Percentiles rank a stretch among this genome's conserved stretches.
phyloP scores from a whole-genome alignment of 306 rosid genomes.

The Spatholobus suberectus region DNA sequence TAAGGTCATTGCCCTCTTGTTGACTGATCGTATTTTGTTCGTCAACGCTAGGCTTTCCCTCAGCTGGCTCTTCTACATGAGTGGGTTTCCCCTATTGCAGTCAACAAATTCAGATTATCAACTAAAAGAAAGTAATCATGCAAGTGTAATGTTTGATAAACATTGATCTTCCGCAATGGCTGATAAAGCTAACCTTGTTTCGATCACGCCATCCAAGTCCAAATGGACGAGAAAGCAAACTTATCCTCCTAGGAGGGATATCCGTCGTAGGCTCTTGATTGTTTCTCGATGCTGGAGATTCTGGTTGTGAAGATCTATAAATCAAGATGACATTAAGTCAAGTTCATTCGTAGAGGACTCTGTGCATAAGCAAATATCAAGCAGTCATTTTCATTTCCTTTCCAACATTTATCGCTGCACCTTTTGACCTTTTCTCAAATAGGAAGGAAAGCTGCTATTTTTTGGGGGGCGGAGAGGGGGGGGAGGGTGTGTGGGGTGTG shows the following conservation, averaged over 20 bases:
- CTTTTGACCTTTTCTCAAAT: no score
- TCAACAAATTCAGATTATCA: slow-evolving; percentile 33
- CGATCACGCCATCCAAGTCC: slow-evolving; percentile 96
- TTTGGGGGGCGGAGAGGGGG: no score
- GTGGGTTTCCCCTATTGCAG: slow-evolving; percentile 70
- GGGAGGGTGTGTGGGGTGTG: no score
- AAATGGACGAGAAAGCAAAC: slow-evolving; percentile 94
- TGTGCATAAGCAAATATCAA: slow-evolving; percentile 14
- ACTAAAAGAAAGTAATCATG: slow-evolving; percentile 1
- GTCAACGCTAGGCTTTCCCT: slow-evolving; percentile 48
- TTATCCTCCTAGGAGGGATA: slow-evolving; percentile 67
- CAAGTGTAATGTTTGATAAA: background rate
- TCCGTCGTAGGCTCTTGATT: slow-evolving; percentile 72
- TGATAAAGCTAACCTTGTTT: slow-evolving; percentile 74
- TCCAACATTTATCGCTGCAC: background rate
- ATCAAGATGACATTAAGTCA: slow-evolving; percentile 31
- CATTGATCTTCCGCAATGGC: slow-evolving; percentile 4
- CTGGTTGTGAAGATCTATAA: slow-evolving; percentile 71
- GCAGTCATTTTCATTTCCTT: slow-evolving; percentile 26
- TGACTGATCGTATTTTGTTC: slow-evolving; percentile 52
- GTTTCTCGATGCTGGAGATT: slow-evolving; percentile 54
- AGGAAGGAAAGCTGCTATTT: no score
- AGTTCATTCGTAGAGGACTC: slow-evolving; percentile 1
- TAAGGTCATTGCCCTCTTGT: slow-evolving; percentile 60
- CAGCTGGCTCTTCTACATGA: slow-evolving; percentile 58